These are phyloP conservation scores for Cercospora zeae-maydis DNA, from an alignment of 2,329 filamentous ascomycete species.

Conservation along the genomic window DNA sequence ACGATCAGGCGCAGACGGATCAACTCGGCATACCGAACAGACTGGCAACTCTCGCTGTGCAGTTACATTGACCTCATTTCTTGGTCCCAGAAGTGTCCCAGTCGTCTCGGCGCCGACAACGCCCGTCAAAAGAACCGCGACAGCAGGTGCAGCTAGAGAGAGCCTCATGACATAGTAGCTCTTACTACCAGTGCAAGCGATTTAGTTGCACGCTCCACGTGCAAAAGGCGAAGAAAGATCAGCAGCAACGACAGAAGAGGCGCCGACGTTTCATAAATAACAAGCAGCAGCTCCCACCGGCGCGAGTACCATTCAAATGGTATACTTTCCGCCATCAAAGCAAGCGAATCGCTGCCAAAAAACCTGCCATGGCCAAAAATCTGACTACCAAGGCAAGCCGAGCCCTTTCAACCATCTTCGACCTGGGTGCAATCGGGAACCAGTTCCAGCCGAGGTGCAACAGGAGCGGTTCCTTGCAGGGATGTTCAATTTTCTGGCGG, in stretches of 20 bases:
- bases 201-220: not conserved
- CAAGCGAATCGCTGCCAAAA: not conserved
- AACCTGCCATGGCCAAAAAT: not conserved
- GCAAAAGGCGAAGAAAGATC: not conserved
- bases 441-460: not conserved
- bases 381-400: not conserved
- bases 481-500: not conserved
- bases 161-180: not conserved
- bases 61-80: conserved; percentile 4
- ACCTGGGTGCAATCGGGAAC: not conserved
- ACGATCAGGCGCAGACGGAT: not conserved
- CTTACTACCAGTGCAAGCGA: not conserved
- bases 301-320: not conserved
- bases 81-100: not conserved
- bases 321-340: not conserved
- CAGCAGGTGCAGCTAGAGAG: not conserved
- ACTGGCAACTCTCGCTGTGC: conserved; percentile 5
- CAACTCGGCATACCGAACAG: not conserved
- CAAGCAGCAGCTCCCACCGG: not conserved
- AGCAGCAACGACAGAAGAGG: not conserved
- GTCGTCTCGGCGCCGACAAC: not conserved
- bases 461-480: not conserved
- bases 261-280: not conserved
- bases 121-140: not conserved
- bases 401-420: not conserved